Percentiles rank a stretch among this genome's conserved stretches.
These are phyloP conservation scores for Debaryomyces sp. DNA, from an alignment of 1,139 yeast genomes.

Conservation along the genomic window DNA sequence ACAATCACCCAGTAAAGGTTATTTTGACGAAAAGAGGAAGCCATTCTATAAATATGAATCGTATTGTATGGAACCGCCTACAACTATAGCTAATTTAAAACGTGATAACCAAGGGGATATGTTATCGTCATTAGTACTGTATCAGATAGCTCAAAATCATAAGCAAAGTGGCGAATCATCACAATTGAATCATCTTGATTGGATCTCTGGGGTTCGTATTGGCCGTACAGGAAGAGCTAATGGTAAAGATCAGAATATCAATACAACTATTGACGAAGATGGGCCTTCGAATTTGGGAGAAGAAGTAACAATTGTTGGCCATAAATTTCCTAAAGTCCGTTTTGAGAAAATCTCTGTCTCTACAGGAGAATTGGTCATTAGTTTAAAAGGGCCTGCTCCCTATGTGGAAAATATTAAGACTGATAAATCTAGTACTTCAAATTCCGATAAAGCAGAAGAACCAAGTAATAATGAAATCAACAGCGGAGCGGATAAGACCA, in stretches of 20 bases:
- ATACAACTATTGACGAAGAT: conserved; percentile 29
- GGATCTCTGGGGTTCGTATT: conserved; percentile 92
- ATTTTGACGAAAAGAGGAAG: conserved; percentile 9
- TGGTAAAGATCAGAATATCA: conserved; percentile 34
- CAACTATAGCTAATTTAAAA: conserved; percentile 36
- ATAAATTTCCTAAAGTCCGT: conserved; percentile 81
- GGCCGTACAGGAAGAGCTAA: conserved; percentile 45
- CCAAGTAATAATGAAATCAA: neutral
- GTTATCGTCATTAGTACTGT: conserved; percentile 38
- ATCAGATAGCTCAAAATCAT: conserved; percentile 36
- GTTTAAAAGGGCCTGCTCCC: conserved; percentile 79
- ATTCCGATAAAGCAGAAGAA: neutral
- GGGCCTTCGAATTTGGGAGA: conserved; percentile 80
- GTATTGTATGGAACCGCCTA: conserved; percentile 43
- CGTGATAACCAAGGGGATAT: conserved; percentile 38
- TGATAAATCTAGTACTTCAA: neutral
- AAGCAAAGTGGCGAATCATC: conserved; percentile 25
- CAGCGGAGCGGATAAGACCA: neutral
- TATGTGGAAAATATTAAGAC: neutral
- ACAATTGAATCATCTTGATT: conserved; percentile 71
- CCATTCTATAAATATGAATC: conserved; percentile 31
- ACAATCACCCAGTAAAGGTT: neutral
- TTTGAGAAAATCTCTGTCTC: conserved; percentile 89
- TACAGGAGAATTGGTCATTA: conserved; percentile 75
- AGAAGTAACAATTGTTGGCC: conserved; percentile 88